phyloP scores from a whole-genome alignment of 805 yeast species.

The Hyphopichia homilentoma region DNA sequence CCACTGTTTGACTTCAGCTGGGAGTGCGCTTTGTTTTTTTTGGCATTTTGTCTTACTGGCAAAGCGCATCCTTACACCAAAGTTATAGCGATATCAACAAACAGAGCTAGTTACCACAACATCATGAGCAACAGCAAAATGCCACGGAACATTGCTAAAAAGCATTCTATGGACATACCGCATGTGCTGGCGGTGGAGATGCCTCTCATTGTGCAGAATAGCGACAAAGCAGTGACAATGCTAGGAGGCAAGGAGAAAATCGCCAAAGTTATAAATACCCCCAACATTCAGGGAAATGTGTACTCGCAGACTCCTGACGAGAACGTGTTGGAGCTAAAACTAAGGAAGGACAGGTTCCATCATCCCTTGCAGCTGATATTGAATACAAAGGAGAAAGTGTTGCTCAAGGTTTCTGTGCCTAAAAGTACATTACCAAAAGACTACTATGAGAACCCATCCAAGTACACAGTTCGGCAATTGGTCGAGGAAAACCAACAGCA shows the following conservation, averaged over 20 bases:
- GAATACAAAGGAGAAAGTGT: slow-evolving; percentile 51
- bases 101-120: no score
- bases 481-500: slow-evolving; percentile 23
- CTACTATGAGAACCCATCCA: slow-evolving; percentile 24
- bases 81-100: no score
- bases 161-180: slow-evolving; percentile 67
- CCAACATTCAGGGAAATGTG: slow-evolving; percentile 20
- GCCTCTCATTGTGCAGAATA: slow-evolving; percentile 67
- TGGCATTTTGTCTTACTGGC: no score
- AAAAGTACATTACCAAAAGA: slow-evolving; percentile 43
- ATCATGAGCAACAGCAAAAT: no score
- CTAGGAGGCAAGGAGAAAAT: slow-evolving; percentile 59
- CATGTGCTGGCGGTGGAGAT: slow-evolving; percentile 72
- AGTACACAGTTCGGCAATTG: slow-evolving; percentile 42
- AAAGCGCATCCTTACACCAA: no score
- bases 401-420: slow-evolving; percentile 60
- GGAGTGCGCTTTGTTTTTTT: no score
- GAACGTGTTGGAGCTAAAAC: slow-evolving; percentile 37
- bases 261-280: slow-evolving; percentile 36
- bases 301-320: slow-evolving; percentile 19
- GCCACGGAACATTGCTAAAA: slow-evolving; percentile 37
- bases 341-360: slow-evolving; percentile 42
- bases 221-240: slow-evolving; percentile 60
- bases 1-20: no score
- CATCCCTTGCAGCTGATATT: slow-evolving; percentile 62